A percentile compares a stretch with the other conserved stretches of the same genome.
Evolutionary conservation across 345 rosid genomes (phyloP).

Genomic region (Pseudoturritis turrita): DNA sequence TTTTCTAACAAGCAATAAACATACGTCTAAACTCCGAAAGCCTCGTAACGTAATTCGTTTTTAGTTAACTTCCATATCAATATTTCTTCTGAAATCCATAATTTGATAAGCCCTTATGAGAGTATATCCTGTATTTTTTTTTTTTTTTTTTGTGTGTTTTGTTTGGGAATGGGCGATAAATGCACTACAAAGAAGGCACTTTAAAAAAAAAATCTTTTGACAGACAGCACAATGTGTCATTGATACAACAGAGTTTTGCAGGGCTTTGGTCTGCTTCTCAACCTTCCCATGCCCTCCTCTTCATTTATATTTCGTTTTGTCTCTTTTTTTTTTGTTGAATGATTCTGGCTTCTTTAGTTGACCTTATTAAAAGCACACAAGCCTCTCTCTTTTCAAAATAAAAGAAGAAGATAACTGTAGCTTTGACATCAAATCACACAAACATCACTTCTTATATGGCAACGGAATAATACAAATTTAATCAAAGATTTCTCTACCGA

Average conservation of each 20-base stretch:
- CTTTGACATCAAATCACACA: constrained; percentile 7
- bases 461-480: neutral
- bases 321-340: neutral
- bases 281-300: neutral
- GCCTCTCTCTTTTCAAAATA: neutral
- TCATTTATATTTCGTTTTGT: neutral
- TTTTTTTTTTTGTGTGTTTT: neutral
- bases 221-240: constrained; percentile 31
- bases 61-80: neutral
- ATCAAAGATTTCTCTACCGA: constrained; percentile 1
- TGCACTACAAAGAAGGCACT: constrained; percentile 15
- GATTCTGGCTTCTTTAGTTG: constrained; percentile 4
- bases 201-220: no score
- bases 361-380: neutral
- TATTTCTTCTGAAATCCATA: no score
- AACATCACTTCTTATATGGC: constrained; percentile 2
- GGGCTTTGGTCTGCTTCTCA: constrained; percentile 19
- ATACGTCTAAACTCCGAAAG: neutral
- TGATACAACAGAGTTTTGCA: constrained; percentile 29
- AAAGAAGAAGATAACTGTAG: neutral
- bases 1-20: neutral
- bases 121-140: neutral
- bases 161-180: constrained; percentile 10
- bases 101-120: no score
- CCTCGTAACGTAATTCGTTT: neutral